Percentiles rank a stretch among this genome's conserved stretches.
Conservation (phyloP, 2,329 filamentous ascomycete genomes). For the Fusarium falciforme region DNA sequence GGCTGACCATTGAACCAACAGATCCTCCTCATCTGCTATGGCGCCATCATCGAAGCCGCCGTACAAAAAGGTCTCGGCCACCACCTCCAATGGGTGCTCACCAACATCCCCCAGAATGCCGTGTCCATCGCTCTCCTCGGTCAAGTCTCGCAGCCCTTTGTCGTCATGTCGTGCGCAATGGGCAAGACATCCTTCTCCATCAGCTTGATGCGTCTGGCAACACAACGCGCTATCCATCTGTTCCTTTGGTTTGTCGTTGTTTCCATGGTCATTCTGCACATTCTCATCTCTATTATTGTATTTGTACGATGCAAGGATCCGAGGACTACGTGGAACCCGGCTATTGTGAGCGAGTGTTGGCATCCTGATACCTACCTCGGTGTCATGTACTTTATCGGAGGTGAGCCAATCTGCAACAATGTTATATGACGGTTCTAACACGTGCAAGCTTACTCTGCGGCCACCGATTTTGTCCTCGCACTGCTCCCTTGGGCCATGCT, state of each 20-base stretch:
- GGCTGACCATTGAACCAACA: constrained; percentile 1
- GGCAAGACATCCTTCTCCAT: constrained; percentile 33
- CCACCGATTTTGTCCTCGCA: constrained; percentile 29
- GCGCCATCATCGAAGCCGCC: constrained; percentile 22
- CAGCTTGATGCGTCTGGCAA: constrained; percentile 30
- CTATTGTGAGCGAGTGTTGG: constrained; percentile 31
- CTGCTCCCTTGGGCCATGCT: constrained; percentile 30
- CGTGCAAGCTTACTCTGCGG: constrained; percentile 21
- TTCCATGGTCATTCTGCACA: constrained; percentile 21
- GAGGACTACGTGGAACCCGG: constrained; percentile 26
- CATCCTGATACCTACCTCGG: constrained; percentile 22
- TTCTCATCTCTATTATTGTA: constrained; percentile 21
- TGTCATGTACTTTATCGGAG: constrained; percentile 27
- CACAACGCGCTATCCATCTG: constrained; percentile 17
- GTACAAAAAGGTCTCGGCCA: constrained; percentile 29
- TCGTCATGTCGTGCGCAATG: constrained; percentile 29
- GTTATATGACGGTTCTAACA: too few relatives aligned
- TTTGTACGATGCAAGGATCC: constrained; percentile 30
- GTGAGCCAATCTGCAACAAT: too few relatives aligned
- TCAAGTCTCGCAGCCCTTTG: constrained; percentile 26
- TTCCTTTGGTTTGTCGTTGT: constrained; percentile 29
- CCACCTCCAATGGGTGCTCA: constrained; percentile 22
- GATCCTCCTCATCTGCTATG: constrained; percentile 26
- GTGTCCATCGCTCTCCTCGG: constrained; percentile 20
- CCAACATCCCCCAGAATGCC: constrained; percentile 9